A percentile compares a stretch with the other conserved stretches of the same genome.
phyloP scores from a whole-genome alignment of 192 early-diverging fungal genomes.

The Dissophora ornata region DNA sequence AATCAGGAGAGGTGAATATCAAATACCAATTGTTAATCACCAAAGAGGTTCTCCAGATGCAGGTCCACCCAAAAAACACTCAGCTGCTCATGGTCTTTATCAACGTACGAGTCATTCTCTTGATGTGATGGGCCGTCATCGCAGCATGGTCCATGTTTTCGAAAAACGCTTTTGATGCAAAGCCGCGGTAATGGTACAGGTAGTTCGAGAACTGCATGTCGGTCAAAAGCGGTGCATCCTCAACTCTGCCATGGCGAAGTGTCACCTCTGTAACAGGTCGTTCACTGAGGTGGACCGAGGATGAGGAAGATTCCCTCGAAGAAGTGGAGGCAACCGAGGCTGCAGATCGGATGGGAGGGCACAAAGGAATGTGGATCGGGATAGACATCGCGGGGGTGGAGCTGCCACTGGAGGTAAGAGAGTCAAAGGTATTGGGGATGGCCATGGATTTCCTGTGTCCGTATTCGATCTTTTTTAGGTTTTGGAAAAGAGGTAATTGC shows the following conservation, averaged over 20 bases:
- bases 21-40: too few relatives aligned
- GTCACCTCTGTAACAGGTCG: constrained; percentile 11
- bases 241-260: constrained; percentile 40
- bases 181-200: constrained; percentile 13
- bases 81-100: too few relatives aligned
- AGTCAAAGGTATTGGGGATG: too few relatives aligned
- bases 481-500: too few relatives aligned
- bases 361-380: constrained; percentile 12
- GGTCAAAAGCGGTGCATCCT: constrained; percentile 28
- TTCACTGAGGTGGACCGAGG: neutral
- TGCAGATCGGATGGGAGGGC: constrained; percentile 19
- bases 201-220: constrained; percentile 54
- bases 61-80: too few relatives aligned
- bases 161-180: constrained; percentile 7
- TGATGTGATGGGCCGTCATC: constrained; percentile 24
- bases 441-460: too few relatives aligned
- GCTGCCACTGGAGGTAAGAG: too few relatives aligned
- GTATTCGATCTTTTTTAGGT: too few relatives aligned
- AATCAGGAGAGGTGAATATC: too few relatives aligned
- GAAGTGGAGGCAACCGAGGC: neutral
- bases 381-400: too few relatives aligned
- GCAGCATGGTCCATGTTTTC: constrained; percentile 14
- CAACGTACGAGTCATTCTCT: constrained; percentile 36
- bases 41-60: too few relatives aligned
- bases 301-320: constrained; percentile 1